Percentiles rank a stretch among this genome's conserved stretches.
These are phyloP conservation scores for Fragaria ananassa DNA, from an alignment of 306 rosid species.

Conservation along the genomic window DNA sequence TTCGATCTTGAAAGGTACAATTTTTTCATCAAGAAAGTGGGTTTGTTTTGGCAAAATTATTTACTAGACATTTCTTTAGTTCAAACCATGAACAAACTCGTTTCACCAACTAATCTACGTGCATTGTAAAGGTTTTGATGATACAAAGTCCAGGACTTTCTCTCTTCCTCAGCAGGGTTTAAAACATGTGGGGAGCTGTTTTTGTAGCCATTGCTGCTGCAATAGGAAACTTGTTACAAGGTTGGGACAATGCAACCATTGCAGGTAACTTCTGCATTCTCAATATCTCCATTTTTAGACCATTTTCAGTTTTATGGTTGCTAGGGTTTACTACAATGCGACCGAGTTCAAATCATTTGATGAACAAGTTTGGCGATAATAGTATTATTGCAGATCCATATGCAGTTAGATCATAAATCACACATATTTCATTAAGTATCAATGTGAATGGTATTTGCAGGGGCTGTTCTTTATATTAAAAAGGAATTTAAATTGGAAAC, in stretches of 20 bases:
- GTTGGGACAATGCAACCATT: constrained; percentile 47
- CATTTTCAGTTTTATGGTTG: not conserved
- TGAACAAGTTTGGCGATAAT: not conserved
- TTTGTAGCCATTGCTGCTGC: constrained; percentile 39
- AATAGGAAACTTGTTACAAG: constrained; percentile 37
- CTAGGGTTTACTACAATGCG: not conserved
- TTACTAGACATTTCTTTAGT: not conserved
- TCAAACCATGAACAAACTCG: not conserved
- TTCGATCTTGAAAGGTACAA: constrained; percentile 3
- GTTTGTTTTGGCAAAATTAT: not conserved
- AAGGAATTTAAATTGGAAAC: constrained; percentile 37
- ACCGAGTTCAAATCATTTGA: not conserved
- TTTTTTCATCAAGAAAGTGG: not conserved
- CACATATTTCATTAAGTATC: not conserved
- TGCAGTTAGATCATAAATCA: not conserved
- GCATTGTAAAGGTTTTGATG: constrained; percentile 5
- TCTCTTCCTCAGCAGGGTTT: not conserved
- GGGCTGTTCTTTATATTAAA: constrained; percentile 43
- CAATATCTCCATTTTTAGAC: not conserved
- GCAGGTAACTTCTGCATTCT: constrained; percentile 27
- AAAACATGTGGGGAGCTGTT: constrained; percentile 33
- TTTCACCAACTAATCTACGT: not conserved
- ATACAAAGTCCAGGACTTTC: not conserved
- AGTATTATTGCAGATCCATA: not conserved
- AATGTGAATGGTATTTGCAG: constrained; percentile 11